These are phyloP conservation scores for Escovopsis sp. DNA, from an alignment of 2,329 filamentous ascomycete genomes.

Conservation along the genomic window DNA sequence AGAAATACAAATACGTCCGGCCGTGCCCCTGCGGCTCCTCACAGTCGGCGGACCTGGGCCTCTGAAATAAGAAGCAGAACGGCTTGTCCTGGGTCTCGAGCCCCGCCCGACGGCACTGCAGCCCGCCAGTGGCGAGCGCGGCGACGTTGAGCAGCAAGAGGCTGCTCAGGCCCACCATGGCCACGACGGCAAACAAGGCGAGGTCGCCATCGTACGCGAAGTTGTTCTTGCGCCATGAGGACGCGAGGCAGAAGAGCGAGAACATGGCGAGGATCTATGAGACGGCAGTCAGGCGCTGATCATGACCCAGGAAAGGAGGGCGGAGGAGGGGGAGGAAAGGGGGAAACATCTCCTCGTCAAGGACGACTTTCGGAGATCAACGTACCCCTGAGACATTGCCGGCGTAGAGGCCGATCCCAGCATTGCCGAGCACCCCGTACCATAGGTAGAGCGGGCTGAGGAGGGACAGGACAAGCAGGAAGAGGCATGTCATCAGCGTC, in stretches of 20 bases:
- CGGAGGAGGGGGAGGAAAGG: no score
- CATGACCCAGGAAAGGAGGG: no score
- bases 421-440: slow-evolving; percentile 3
- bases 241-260: background rate
- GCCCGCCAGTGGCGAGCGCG: background rate
- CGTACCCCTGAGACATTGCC: slow-evolving; percentile 5
- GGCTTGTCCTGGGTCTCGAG: background rate
- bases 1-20: no score
- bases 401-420: background rate
- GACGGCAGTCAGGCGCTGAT: background rate
- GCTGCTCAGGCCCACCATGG: background rate
- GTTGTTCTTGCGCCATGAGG: background rate
- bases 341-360: no score
- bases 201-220: background rate
- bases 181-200: background rate
- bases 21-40: no score
- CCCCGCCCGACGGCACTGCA: background rate
- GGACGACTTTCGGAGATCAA: background rate
- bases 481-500: background rate
- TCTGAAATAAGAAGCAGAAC: no score
- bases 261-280: background rate
- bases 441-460: slow-evolving; percentile 5
- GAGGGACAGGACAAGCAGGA: slow-evolving; percentile 6
- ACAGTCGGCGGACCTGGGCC: no score
- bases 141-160: background rate